Conservation (phyloP, 768 basidiomycete genomes). For the Mycena rebaudengoi region DNA sequence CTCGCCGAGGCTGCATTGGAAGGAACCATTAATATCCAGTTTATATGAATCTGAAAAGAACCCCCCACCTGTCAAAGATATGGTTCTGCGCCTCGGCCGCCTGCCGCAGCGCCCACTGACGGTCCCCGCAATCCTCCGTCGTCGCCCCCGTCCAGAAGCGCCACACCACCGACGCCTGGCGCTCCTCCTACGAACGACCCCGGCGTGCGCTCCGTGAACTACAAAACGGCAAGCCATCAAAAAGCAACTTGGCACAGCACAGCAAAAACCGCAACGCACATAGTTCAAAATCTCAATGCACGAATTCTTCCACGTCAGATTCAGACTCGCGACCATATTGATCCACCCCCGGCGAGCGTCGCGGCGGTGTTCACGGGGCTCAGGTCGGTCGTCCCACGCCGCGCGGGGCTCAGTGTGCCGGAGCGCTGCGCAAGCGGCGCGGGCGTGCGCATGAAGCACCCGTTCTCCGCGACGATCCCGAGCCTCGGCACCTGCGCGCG, state of each 20-base stretch:
- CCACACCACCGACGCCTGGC: slow-evolving; percentile 86
- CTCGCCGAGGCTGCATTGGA: slow-evolving; percentile 68
- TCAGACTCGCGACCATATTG: slow-evolving; percentile 81
- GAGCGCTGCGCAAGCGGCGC: slow-evolving; percentile 32
- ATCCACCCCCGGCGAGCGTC: slow-evolving; percentile 63
- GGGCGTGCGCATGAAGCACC: slow-evolving; percentile 79
- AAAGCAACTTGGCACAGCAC: not conserved
- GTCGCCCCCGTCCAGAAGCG: slow-evolving; percentile 76
- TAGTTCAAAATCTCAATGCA: slow-evolving; percentile 88
- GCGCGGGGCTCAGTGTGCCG: not conserved
- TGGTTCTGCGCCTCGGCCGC: slow-evolving; percentile 94
- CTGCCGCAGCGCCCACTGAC: slow-evolving; percentile 85
- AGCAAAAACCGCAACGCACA: slow-evolving; percentile 53
- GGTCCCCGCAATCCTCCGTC: slow-evolving; percentile 57
- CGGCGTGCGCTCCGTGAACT: slow-evolving; percentile 92
- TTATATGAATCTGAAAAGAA: not conserved
- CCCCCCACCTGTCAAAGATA: slow-evolving; percentile 76
- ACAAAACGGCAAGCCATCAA: not conserved
- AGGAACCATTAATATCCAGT: not conserved
- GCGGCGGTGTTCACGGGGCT: slow-evolving; percentile 29
- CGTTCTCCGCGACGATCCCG: slow-evolving; percentile 89
- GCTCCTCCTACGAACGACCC: slow-evolving; percentile 86
- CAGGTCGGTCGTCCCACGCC: slow-evolving; percentile 17
- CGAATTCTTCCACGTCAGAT: slow-evolving; percentile 81
- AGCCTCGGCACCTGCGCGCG: slow-evolving; percentile 65